A percentile compares a stretch with the other conserved stretches of the same genome.
Evolutionary conservation across 352 stramenopile genomes (phyloP).

Genomic region (Phytophthora pini): DNA sequence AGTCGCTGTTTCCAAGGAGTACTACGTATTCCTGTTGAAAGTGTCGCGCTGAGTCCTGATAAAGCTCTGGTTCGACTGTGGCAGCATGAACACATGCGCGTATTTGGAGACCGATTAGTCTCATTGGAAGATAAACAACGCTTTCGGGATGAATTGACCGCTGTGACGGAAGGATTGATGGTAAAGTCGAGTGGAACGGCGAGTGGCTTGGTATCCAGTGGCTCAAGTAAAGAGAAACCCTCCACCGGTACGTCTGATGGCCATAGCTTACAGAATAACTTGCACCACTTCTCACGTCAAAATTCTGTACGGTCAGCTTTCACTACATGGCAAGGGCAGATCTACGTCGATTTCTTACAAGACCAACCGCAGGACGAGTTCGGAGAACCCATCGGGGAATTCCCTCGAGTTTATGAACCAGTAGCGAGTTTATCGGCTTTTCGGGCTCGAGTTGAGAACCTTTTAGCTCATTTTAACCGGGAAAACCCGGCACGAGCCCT

Average conservation of each 20-base stretch:
- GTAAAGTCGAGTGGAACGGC: slow-evolving; percentile 11
- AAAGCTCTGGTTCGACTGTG: slow-evolving; percentile 73
- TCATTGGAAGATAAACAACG: slow-evolving; percentile 75
- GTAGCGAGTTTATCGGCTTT: slow-evolving; percentile 55
- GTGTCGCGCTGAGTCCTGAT: slow-evolving; percentile 43
- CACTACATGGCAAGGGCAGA: slow-evolving; percentile 3
- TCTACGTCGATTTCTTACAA: slow-evolving; percentile 90
- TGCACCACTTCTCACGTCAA: slow-evolving; percentile 16
- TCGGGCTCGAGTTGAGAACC: slow-evolving; percentile 58
- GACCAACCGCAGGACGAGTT: slow-evolving; percentile 87
- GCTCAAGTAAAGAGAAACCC: slow-evolving; percentile 33
- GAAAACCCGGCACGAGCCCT: slow-evolving; percentile 67
- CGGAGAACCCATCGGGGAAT: slow-evolving; percentile 75
- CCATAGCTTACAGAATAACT: neutral
- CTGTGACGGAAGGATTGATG: slow-evolving; percentile 56
- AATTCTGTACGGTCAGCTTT: slow-evolving; percentile 19
- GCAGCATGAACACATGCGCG: slow-evolving; percentile 85
- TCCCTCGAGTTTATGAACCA: slow-evolving; percentile 86
- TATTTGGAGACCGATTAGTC: slow-evolving; percentile 83
- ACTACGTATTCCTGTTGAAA: slow-evolving; percentile 62
- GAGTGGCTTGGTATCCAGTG: slow-evolving; percentile 7
- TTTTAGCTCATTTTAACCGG: slow-evolving; percentile 84
- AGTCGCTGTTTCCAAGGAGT: slow-evolving; percentile 84
- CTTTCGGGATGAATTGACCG: slow-evolving; percentile 63
- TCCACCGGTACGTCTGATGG: slow-evolving; percentile 6